Evolutionary conservation across 495 filamentous ascomycete species (phyloP).

Genomic region (Amphirosellinia nigrospora): DNA sequence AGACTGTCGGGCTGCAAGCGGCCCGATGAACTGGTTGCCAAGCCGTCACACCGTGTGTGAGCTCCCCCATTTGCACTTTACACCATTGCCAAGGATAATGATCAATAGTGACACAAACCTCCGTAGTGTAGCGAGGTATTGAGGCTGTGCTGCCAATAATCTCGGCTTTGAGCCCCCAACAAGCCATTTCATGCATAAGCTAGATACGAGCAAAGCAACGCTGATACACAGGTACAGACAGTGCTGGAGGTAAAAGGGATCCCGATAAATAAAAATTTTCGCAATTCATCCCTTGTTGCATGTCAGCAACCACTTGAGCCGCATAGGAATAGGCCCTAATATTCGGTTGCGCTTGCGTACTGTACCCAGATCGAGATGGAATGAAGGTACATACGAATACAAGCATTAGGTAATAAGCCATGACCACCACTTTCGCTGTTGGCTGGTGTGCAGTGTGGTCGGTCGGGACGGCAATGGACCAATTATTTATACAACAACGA

Average conservation of each 20-base stretch:
- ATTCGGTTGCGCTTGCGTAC: background rate
- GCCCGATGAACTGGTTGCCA: no score
- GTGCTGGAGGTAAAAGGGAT: no score
- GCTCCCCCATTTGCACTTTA: no score
- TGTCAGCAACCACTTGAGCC: slow-evolving; percentile 19
- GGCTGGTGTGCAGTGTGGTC: background rate
- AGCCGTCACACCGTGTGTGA: no score
- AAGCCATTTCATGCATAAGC: slow-evolving; percentile 3
- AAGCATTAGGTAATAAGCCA: no score
- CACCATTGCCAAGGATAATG: no score
- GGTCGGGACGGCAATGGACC: background rate
- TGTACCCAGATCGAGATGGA: background rate
- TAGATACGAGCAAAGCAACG: slow-evolving; percentile 17
- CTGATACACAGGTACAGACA: slow-evolving; percentile 5
- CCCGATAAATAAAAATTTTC: slow-evolving; percentile 1
- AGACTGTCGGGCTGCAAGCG: no score
- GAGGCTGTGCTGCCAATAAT: slow-evolving; percentile 22
- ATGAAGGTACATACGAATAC: no score
- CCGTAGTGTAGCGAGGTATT: no score
- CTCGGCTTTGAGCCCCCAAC: slow-evolving; percentile 17
- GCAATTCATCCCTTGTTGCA: background rate
- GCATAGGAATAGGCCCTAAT: background rate
- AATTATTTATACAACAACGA: background rate
- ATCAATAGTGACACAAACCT: no score
- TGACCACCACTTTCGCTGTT: background rate